Evolutionary conservation across 1,284 basidiomycete genomes (phyloP).

Genomic region (Ustilago bromivora): DNA sequence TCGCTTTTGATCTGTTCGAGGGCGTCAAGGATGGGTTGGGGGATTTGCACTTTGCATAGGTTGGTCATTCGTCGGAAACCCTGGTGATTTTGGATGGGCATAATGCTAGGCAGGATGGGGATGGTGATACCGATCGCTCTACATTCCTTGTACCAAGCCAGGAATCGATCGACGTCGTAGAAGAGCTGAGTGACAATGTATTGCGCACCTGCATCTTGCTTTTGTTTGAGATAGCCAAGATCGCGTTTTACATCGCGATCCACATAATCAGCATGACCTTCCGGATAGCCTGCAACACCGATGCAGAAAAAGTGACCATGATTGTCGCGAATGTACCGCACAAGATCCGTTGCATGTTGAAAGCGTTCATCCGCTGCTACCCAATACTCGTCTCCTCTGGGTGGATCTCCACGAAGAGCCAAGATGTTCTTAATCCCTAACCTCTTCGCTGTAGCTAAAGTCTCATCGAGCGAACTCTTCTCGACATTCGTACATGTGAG

Average conservation of each 20-base stretch:
- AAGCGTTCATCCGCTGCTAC: conserved; percentile 86
- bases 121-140: conserved; percentile 80
- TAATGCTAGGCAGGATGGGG: conserved; percentile 93
- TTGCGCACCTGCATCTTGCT: conserved; percentile 93
- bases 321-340: conserved; percentile 88
- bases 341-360: conserved; percentile 87
- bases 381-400: conserved; percentile 92
- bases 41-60: conserved; percentile 85
- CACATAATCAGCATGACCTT: conserved; percentile 79
- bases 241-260: conserved; percentile 78
- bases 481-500: conserved; percentile 96
- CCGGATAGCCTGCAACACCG: conserved; percentile 93
- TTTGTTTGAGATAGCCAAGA: conserved; percentile 82
- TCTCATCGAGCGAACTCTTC: conserved; percentile 79
- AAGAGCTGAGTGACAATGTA: conserved; percentile 98
- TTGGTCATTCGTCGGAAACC: conserved; percentile 92
- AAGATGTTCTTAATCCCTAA: conserved; percentile 90
- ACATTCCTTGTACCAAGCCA: conserved; percentile 55
- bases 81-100: conserved; percentile 97
- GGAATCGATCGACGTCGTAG: conserved; percentile 81
- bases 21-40: conserved; percentile 77
- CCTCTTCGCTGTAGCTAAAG: conserved; percentile 82
- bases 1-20: conserved; percentile 81
- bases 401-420: conserved; percentile 87
- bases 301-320: conserved; percentile 90